Evolutionary conservation across 148 eudicot genomes (phyloP).

Genomic region (Fallopia convolvulus): DNA sequence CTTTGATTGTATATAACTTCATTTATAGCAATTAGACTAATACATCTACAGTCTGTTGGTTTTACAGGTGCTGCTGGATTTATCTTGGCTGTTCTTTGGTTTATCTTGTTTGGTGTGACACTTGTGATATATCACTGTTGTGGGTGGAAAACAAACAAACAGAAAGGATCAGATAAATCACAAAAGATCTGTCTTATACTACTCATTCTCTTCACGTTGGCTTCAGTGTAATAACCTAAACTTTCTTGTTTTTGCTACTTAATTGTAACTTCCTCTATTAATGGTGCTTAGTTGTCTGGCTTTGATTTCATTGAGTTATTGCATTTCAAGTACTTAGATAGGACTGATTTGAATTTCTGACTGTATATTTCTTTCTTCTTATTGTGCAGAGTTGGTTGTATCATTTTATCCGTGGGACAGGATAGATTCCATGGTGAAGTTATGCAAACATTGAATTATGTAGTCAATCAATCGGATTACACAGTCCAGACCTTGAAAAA

Average conservation of each 20-base stretch:
- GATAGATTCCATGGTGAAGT: constrained; percentile 64
- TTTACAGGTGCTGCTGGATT: constrained; percentile 80
- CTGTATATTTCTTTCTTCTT: neutral
- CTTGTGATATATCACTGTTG: constrained; percentile 60
- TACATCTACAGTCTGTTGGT: constrained; percentile 73
- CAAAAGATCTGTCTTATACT: constrained; percentile 48
- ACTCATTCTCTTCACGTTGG: constrained; percentile 67
- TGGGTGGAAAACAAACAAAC: constrained; percentile 56
- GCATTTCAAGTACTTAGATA: neutral
- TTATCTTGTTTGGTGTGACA: constrained; percentile 62
- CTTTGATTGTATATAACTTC: neutral
- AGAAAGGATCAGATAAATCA: constrained; percentile 34
- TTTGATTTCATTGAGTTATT: constrained; percentile 40
- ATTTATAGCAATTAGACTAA: constrained; percentile 8
- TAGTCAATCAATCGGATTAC: constrained; percentile 90
- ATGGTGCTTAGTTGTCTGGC: neutral
- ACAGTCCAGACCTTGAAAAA: constrained; percentile 72
- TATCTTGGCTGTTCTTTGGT: constrained; percentile 61
- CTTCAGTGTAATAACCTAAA: constrained; percentile 68
- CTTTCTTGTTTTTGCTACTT: constrained; percentile 21
- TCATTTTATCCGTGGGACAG: constrained; percentile 74
- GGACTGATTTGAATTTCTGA: neutral
- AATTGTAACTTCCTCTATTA: constrained; percentile 28
- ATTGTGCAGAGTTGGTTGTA: constrained; percentile 63
- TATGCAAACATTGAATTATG: constrained; percentile 62